A percentile compares a stretch with the other conserved stretches of the same genome.
These are phyloP conservation scores for Diplodia intermedia DNA, from an alignment of 2,329 filamentous ascomycete genomes.

Conservation along the genomic window DNA sequence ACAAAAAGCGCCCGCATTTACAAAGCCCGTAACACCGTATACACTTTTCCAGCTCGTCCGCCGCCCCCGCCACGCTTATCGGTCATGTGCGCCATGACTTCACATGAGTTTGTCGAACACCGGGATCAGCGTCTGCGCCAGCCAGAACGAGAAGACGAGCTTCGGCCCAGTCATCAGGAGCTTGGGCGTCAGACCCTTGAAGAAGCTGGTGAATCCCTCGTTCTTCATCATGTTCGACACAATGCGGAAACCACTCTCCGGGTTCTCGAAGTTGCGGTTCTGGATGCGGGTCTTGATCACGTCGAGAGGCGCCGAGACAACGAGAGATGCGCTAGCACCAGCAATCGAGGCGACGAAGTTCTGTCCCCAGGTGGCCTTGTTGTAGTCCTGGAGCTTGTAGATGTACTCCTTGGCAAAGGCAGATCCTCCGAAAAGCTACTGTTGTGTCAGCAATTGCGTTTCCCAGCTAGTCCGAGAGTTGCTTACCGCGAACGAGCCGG, in stretches of 20 bases:
- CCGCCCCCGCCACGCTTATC: slow-evolving; percentile 9
- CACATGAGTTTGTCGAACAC: slow-evolving; percentile 76
- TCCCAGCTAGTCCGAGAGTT: background rate
- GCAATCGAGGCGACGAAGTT: slow-evolving; percentile 98
- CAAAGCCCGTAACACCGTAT: slow-evolving; percentile 32
- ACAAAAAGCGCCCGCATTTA: slow-evolving; percentile 29
- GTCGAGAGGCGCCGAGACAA: slow-evolving; percentile 95
- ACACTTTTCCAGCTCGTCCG: slow-evolving; percentile 17
- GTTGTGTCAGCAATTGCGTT: slow-evolving; percentile 15
- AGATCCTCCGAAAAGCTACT: slow-evolving; percentile 90
- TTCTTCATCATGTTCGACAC: slow-evolving; percentile 90
- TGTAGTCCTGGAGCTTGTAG: slow-evolving; percentile 90
- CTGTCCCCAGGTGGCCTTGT: slow-evolving; percentile 90
- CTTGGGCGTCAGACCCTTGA: slow-evolving; percentile 97
- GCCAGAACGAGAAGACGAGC: slow-evolving; percentile 99
- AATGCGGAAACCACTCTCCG: slow-evolving; percentile 91
- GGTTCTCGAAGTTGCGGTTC: slow-evolving; percentile 98
- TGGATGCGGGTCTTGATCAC: slow-evolving; percentile 99
- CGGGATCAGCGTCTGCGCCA: slow-evolving; percentile 96
- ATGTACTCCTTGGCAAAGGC: slow-evolving; percentile 98
- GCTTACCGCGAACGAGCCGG: slow-evolving; percentile 91
- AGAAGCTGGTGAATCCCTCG: slow-evolving; percentile 86
- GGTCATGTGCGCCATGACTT: slow-evolving; percentile 20
- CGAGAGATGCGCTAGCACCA: slow-evolving; percentile 90
- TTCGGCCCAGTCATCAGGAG: slow-evolving; percentile 99